Base-by-base conservation (phyloP, 2,329 filamentous ascomycete species). In the Alternaria brassicae region DNA sequence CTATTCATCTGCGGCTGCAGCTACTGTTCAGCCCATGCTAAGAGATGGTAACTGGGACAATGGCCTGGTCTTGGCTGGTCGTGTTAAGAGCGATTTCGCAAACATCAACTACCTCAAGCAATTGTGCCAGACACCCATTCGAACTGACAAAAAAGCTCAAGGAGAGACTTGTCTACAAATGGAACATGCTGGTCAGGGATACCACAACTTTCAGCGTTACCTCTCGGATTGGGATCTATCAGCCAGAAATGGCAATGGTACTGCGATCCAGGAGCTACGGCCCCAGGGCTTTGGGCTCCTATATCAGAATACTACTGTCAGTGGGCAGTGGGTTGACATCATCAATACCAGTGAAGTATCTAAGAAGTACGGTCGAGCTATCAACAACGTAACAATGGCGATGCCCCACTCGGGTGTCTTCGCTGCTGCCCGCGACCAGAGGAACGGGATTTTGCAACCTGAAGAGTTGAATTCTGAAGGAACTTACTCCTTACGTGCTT, bases 351-450 rank as follows among this genome's bases (percentile, higher is more conserved):
- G 81, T 0, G 74, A 78, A 3, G 78, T 81, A 0, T 89, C 83
- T 4, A 71, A 81, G 4, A 71, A 81, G 10, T 74, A 85, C 53
- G 77, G 80, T 0, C 82, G 90, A 25, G 82, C 90, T 36, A 80
- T 94, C 68, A 91, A 93, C 72, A 93, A 93, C 63, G 86, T 92
- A 25, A 91, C 89, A 0, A 82, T 93, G 65, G 90, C 90, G 0
- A 89, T 93, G 84, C 91, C 91, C 0, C 91, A 95, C 67, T 82
- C 88, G 0, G 87, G 89, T 0, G 83, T 95, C 0, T 87, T 90
- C 32, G 77, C 81, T 12, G 91, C 91, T 0, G 88, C 89, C 0
- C 84, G 81, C 8, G 81, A 89, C 64, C 77, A 81, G 0, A 73
- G 78, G 8, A 94, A 94, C 68, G 74, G 78, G 0, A 91, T 95